Conservation (phyloP, 192 early-diverging fungal genomes). For the Coemansia sp. region DNA sequence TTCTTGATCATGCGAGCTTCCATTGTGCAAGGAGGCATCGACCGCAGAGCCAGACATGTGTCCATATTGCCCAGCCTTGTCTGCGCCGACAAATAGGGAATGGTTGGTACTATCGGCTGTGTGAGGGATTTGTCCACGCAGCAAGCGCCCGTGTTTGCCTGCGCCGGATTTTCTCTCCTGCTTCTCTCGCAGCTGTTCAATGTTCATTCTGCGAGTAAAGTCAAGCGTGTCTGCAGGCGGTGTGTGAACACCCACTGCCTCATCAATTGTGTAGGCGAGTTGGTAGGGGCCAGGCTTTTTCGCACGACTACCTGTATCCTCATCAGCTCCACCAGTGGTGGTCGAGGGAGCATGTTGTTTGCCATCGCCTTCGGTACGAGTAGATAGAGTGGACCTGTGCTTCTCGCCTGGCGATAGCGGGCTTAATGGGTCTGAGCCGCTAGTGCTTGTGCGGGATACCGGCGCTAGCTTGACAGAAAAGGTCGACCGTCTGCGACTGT, state of each 20-base stretch:
- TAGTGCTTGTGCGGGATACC: conserved; percentile 38
- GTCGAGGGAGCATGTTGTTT: not conserved
- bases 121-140: conserved; percentile 18
- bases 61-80: not conserved
- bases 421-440: conserved; percentile 11
- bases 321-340: not conserved
- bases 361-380: conserved; percentile 23
- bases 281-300: conserved; percentile 42
- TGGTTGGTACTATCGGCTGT: not conserved
- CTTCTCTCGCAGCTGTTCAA: conserved; percentile 48
- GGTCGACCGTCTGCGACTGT: conserved; percentile 52
- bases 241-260: conserved; percentile 46
- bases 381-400: conserved; percentile 10
- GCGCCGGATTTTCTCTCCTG: conserved; percentile 36
- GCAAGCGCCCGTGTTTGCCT: conserved; percentile 45
- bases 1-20: conserved; percentile 6
- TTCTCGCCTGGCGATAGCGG: conserved; percentile 13
- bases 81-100: not conserved
- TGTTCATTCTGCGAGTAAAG: conserved; percentile 53
- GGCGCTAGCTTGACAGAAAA: conserved; percentile 55
- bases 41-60: not conserved
- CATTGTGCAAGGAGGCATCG: not conserved
- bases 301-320: not conserved
- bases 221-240: conserved; percentile 51
- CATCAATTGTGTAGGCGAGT: conserved; percentile 48